A percentile compares a stretch with the other conserved stretches of the same genome.
Conservation (phyloP, 768 basidiomycete species). For the Macrocybe gigantea region DNA sequence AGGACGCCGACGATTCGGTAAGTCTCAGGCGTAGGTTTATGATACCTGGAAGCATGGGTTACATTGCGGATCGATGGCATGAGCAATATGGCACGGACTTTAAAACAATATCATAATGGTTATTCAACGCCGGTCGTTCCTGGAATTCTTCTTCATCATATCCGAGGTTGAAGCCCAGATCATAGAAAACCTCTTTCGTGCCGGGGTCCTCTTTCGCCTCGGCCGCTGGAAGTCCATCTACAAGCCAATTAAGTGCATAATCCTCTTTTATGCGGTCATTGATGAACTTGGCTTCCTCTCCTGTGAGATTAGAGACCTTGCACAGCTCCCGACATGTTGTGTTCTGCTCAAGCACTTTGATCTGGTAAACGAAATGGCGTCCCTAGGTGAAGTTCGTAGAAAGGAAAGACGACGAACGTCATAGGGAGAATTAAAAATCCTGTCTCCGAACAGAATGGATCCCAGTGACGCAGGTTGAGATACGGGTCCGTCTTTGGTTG, state of each 20-base stretch:
- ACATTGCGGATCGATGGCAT: neutral
- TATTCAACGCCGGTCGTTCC: constrained; percentile 71
- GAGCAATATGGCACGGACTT: constrained; percentile 36
- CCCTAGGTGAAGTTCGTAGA: neutral
- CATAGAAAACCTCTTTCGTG: constrained; percentile 83
- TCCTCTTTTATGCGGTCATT: constrained; percentile 89
- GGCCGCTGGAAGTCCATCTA: constrained; percentile 91
- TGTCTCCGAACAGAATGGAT: constrained; percentile 93
- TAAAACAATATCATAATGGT: constrained; percentile 87
- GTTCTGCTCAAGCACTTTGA: constrained; percentile 77
- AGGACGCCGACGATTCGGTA: constrained; percentile 90
- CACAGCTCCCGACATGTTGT: constrained; percentile 77
- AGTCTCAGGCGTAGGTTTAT: constrained; percentile 59
- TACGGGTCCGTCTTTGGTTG: constrained; percentile 64
- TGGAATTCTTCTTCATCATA: constrained; percentile 54
- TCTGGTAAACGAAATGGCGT: constrained; percentile 31
- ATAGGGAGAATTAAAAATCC: constrained; percentile 89
- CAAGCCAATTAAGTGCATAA: constrained; percentile 91
- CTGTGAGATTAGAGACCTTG: constrained; percentile 43
- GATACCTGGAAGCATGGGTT: constrained; percentile 52
- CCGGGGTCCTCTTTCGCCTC: constrained; percentile 84
- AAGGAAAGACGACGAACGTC: constrained; percentile 44
- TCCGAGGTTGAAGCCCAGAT: constrained; percentile 93
- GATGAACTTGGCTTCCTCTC: constrained; percentile 80
- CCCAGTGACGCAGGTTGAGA: constrained; percentile 84